Percentiles rank a stretch among this genome's conserved stretches.
phyloP scores from a whole-genome alignment of 179 eudicot genomes.

The Spinacia oleracea region DNA sequence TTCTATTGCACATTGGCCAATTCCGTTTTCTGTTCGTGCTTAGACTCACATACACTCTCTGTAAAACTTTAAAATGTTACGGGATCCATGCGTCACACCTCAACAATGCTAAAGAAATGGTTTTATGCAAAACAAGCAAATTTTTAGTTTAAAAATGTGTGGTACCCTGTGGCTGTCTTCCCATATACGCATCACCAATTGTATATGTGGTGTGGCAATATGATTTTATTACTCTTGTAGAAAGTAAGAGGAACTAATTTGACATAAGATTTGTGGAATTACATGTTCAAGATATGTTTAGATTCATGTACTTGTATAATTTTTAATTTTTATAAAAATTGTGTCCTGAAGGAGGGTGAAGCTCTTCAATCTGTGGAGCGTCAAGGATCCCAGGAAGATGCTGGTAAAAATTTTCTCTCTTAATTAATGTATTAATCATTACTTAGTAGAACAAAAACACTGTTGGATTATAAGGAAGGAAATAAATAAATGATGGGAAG shows the following conservation, averaged over 20 bases:
- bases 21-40: not conserved
- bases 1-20: not conserved
- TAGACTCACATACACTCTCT: not conserved
- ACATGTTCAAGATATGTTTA: not conserved
- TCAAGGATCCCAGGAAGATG: conserved; percentile 29
- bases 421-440: not conserved
- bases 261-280: too few species aligned
- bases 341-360: conserved; percentile 40
- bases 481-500: not conserved
- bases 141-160: not conserved
- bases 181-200: too few species aligned
- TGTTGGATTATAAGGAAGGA: not conserved
- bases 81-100: not conserved
- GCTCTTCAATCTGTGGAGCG: conserved; percentile 36
- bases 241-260: too few species aligned
- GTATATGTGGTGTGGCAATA: too few species aligned
- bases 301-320: not conserved
- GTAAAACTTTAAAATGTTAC: not conserved
- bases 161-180: not conserved
- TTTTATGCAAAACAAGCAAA: not conserved
- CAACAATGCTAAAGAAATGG: not conserved
- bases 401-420: conserved; percentile 28
- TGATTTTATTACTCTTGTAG: too few species aligned
- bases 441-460: not conserved
- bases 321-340: not conserved